A percentile compares a stretch with the other conserved stretches of the same genome.
These are phyloP conservation scores for Dioscorea zingiberensis DNA, from an alignment of 106 monocot species.

Conservation along the genomic window DNA sequence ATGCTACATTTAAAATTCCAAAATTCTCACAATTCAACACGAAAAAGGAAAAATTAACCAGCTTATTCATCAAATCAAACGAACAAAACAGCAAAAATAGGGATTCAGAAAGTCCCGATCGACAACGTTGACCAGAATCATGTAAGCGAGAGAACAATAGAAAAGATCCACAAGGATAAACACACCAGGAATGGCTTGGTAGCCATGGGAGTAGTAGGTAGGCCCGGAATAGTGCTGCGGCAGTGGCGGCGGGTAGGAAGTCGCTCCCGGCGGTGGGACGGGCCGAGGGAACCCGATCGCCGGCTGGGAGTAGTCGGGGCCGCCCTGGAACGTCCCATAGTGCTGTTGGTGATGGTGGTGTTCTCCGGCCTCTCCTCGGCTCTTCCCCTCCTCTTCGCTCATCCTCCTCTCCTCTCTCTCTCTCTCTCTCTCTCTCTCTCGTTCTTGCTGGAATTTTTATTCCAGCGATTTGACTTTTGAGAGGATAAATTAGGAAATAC, in stretches of 20 bases:
- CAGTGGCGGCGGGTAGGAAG: not conserved
- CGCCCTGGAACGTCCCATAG: constrained; percentile 13
- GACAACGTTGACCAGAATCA: not conserved
- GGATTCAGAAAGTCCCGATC: not conserved
- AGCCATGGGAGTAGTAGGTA: constrained; percentile 10
- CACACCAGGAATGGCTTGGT: constrained; percentile 12
- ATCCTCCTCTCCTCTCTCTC: not conserved
- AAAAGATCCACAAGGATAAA: not conserved
- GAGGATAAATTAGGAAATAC: too few species aligned
- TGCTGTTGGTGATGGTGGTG: not conserved
- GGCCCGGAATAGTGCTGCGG: constrained; percentile 2
- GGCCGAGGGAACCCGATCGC: constrained; percentile 15
- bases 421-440: not conserved
- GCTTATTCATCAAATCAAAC: too few species aligned
- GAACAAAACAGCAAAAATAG: not conserved
- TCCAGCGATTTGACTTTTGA: not conserved
- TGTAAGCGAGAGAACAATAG: not conserved
- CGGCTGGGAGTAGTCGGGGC: constrained; percentile 5
- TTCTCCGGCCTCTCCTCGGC: too few species aligned
- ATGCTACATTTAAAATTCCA: not conserved
- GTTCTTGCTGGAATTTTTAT: not conserved
- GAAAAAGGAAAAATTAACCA: too few species aligned
- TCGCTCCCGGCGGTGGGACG: not conserved
- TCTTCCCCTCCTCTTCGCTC: constrained; percentile 13
- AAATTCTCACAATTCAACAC: too few species aligned